Evolutionary conservation across 345 rosid species (phyloP), one percentile per base, ranked within the genome.

Genomic region (Draba incana): DNA sequence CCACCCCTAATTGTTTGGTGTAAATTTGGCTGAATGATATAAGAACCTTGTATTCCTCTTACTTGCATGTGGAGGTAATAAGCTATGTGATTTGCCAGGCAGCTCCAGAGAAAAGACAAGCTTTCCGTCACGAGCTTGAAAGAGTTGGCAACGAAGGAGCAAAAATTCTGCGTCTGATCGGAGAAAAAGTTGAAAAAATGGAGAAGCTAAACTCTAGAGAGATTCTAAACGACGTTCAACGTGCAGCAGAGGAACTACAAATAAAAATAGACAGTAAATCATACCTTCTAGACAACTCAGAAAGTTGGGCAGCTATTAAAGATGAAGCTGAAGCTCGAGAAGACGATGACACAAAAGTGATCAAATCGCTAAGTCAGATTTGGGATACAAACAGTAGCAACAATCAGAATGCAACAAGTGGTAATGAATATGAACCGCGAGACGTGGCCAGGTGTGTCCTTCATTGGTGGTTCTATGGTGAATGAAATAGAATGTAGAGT

Each of bases 191-290:
- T 4, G 75, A 74, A 48, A 80, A 71, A 45, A 78, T 82, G 84
- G 88, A 82, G 58, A 84, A 69, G 49, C 64, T 82, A 62, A 75
- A 75, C 72, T 55, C 85, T 2, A 67, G 23, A 57, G 90, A 85
- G 63, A 68, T 88, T 27, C 86, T 92, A 7, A 58, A 52, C 2
- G 79, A 82, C 62, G 85, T 88, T 20, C 93, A 81, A 6, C 65
- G 64, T 20, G 96, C 98, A 46, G 96, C 92, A 8, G 96, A 87
- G 59, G 80, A 69, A 39, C 66, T 92, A n/a, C 98, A 92, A 51
- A 67, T 63, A 76, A 86, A 85, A 73, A 84, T 92, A 62, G 92
- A 92, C n/a, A 47, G 58, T 14, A 85, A 80, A 20, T 89, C 90
- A 0, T 86, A 77, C 62, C 80, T 92, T 67, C 77, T 92, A 24